These are phyloP conservation scores for Lotus japonicus DNA, from an alignment of 306 rosid species.

Conservation along the genomic window DNA sequence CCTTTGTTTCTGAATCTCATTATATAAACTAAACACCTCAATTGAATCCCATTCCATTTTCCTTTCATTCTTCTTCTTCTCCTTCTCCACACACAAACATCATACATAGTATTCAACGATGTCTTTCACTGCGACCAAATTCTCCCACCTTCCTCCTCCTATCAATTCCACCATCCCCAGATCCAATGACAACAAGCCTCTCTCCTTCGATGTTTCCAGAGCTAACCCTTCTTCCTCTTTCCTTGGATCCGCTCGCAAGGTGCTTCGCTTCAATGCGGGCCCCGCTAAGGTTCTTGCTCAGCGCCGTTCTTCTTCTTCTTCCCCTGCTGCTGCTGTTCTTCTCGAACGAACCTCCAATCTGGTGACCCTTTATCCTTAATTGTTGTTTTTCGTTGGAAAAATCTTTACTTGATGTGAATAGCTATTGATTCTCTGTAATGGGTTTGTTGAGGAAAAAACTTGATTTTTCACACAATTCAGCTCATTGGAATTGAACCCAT, in stretches of 20 bases:
- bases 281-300: constrained; percentile 15
- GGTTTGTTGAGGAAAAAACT: neutral
- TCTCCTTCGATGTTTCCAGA: constrained; percentile 33
- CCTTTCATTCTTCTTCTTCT: neutral
- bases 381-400: neutral
- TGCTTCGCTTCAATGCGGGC: constrained; percentile 52
- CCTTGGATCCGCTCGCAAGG: constrained; percentile 60
- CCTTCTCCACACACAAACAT: neutral
- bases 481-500: neutral
- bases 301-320: constrained; percentile 34
- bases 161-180: constrained; percentile 46
- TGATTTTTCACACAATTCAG: neutral
- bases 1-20: neutral
- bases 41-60: neutral
- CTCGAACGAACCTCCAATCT: constrained; percentile 18
- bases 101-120: too few relatives aligned
- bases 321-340: constrained; percentile 53
- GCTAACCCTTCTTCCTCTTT: constrained; percentile 44
- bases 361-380: constrained; percentile 20
- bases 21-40: constrained; percentile 6
- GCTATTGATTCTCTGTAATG: neutral
- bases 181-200: constrained; percentile 68
- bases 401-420: neutral
- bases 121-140: constrained; percentile 67
- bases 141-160: constrained; percentile 46